A percentile compares a stretch with the other conserved stretches of the same genome.
Evolutionary conservation across 2,329 filamentous ascomycete species (phyloP).

Genomic region (Ophiosphaerella herpotricha): DNA sequence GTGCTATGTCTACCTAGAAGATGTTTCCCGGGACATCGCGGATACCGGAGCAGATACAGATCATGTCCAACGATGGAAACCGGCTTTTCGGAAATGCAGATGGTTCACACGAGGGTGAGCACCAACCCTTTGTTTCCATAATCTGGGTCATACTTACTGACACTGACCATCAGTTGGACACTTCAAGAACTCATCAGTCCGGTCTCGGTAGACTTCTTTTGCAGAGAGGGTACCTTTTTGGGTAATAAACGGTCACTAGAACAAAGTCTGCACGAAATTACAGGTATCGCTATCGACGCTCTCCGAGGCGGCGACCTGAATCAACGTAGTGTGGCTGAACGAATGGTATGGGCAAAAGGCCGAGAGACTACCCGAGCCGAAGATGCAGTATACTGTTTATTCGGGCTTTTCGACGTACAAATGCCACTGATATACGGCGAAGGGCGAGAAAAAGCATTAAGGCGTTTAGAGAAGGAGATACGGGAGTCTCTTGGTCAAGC

Average conservation of each 20-base stretch:
- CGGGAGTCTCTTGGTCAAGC: not conserved
- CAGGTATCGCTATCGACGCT: not conserved
- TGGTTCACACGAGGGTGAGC: not conserved
- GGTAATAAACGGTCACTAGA: not conserved
- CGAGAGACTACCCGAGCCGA: conserved; percentile 12
- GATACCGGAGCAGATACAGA: too few relatives aligned
- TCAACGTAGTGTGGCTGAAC: not conserved
- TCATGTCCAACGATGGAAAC: not conserved
- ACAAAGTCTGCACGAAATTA: not conserved
- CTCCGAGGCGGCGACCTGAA: not conserved
- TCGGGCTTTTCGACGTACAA: conserved; percentile 15
- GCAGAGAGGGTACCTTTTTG: not conserved
- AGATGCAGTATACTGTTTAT: conserved; percentile 8
- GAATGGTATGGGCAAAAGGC: not conserved
- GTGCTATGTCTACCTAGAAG: too few relatives aligned
- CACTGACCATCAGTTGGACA: not conserved
- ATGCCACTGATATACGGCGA: not conserved
- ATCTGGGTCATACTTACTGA: too few relatives aligned
- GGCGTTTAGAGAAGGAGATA: not conserved
- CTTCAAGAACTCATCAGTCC: not conserved
- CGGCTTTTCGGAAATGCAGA: not conserved
- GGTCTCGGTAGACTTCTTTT: not conserved
- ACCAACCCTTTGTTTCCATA: too few relatives aligned
- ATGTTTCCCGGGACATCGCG: too few relatives aligned
- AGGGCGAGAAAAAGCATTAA: not conserved